A percentile compares a stretch with the other conserved stretches of the same genome.
Evolutionary conservation across 495 filamentous ascomycete genomes (phyloP).

Genomic region (Annulohypoxylon nitens): DNA sequence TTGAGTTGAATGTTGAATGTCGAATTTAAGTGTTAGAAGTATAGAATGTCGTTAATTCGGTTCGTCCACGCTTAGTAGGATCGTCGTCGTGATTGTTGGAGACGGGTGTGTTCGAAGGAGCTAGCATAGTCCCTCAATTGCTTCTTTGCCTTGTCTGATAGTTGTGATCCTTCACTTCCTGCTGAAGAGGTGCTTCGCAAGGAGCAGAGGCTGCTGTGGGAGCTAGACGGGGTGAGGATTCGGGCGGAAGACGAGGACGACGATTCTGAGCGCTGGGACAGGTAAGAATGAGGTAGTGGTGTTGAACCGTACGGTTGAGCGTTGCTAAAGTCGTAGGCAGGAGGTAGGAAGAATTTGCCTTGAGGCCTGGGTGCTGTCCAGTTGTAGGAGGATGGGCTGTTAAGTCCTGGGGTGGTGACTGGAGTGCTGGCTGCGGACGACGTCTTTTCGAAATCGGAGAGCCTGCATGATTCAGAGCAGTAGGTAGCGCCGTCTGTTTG

Average conservation of each 20-base stretch:
- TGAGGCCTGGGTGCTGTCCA: constrained; percentile 57
- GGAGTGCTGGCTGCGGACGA: constrained; percentile 68
- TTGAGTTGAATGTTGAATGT: constrained; percentile 29
- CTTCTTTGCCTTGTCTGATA: constrained; percentile 81
- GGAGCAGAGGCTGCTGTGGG: constrained; percentile 86
- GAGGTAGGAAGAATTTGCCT: constrained; percentile 74
- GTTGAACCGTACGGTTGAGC: constrained; percentile 60
- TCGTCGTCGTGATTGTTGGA: constrained; percentile 61
- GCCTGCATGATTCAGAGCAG: constrained; percentile 92
- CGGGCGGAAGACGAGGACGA: constrained; percentile 53
- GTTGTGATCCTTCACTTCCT: constrained; percentile 64
- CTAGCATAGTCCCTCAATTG: constrained; percentile 88
- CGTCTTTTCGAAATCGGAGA: constrained; percentile 86
- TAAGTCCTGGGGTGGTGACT: constrained; percentile 64
- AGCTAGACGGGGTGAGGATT: constrained; percentile 82
- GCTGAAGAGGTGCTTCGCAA: constrained; percentile 73
- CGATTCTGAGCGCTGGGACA: constrained; percentile 53
- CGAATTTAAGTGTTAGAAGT: constrained; percentile 2
- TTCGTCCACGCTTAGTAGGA: constrained; percentile 54
- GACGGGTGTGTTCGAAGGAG: constrained; percentile 85
- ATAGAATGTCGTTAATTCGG: constrained; percentile 19
- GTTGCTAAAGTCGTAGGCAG: constrained; percentile 76
- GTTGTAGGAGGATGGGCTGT: constrained; percentile 59
- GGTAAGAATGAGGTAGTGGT: constrained; percentile 48
- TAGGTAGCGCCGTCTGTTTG: constrained; percentile 85